phyloP scores from a whole-genome alignment of 177 flowering plant genomes.

The Telopea speciosissima region DNA sequence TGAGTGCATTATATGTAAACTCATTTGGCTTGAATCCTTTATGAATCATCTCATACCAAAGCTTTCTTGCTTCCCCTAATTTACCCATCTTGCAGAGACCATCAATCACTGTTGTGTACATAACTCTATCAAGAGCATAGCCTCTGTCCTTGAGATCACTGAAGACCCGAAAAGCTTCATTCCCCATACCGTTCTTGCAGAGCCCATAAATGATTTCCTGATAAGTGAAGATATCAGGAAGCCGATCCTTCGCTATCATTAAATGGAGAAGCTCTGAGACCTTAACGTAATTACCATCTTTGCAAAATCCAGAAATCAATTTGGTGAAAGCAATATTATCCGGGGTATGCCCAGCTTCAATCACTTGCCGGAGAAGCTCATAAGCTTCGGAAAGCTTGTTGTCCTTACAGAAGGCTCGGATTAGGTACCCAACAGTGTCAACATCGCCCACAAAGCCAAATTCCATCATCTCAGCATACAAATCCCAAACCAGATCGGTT shows the following conservation, averaged over 20 bases:
- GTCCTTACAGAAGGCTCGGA: no score
- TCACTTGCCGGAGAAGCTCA: conserved; percentile 44
- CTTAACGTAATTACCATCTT: conserved; percentile 18
- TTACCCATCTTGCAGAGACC: conserved; percentile 48
- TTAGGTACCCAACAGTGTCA: no score
- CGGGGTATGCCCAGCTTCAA: conserved; percentile 42
- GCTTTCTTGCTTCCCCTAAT: conserved; percentile 43
- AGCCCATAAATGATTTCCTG: no score
- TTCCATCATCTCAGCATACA: no score
- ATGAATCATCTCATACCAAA: conserved; percentile 61
- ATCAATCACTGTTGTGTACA: conserved; percentile 62
- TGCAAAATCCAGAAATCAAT: conserved; percentile 45
- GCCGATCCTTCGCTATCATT: no score
- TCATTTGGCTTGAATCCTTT: conserved; percentile 51
- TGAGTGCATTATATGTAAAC: conserved; percentile 48
- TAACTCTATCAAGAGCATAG: conserved; percentile 45
- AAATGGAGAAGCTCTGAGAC: conserved; percentile 58
- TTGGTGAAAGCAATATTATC: conserved; percentile 34
- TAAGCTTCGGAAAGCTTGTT: conserved; percentile 36
- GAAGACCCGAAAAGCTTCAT: conserved; percentile 53
- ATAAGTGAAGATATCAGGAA: no score
- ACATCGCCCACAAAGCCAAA: no score
- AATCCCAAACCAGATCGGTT: no score
- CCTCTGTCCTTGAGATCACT: conserved; percentile 61
- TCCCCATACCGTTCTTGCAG: no score